Conservation (phyloP, 306 rosid species). For the Gillenia trifoliata region DNA sequence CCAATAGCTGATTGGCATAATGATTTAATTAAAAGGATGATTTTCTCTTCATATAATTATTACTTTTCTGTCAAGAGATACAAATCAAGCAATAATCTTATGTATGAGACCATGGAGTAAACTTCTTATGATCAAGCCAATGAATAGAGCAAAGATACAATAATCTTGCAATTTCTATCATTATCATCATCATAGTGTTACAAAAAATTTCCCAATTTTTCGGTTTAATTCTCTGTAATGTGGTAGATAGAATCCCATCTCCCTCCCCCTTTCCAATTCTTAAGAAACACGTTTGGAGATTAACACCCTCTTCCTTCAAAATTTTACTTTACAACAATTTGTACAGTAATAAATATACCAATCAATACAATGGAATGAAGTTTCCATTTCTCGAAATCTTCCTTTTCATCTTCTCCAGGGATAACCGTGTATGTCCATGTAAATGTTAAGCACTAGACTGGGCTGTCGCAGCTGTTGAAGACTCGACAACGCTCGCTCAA, state of each 20-base stretch:
- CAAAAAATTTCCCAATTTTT: neutral
- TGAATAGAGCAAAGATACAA: neutral
- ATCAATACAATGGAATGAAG: neutral
- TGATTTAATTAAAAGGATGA: no score
- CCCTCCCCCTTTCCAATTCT: neutral
- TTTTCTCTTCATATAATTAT: no score
- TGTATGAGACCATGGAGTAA: neutral
- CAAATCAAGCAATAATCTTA: no score
- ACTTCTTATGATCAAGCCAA: neutral
- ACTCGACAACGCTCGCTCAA: constrained; percentile 44
- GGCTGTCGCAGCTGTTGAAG: constrained; percentile 45
- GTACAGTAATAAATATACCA: neutral
- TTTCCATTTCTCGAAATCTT: neutral
- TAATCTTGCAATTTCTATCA: neutral
- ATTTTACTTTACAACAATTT: neutral
- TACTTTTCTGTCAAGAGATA: no score
- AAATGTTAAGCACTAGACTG: constrained; percentile 18
- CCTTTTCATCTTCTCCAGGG: neutral
- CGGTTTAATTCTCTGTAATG: neutral
- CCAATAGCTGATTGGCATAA: no score
- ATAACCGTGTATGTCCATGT: neutral
- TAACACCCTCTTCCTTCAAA: neutral
- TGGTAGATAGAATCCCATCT: neutral
- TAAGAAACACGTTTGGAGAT: neutral
- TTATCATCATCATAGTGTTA: neutral